Evolutionary conservation across 371 early-diverging fungal species (phyloP).

Genomic region (Capillidium heterosporum): DNA sequence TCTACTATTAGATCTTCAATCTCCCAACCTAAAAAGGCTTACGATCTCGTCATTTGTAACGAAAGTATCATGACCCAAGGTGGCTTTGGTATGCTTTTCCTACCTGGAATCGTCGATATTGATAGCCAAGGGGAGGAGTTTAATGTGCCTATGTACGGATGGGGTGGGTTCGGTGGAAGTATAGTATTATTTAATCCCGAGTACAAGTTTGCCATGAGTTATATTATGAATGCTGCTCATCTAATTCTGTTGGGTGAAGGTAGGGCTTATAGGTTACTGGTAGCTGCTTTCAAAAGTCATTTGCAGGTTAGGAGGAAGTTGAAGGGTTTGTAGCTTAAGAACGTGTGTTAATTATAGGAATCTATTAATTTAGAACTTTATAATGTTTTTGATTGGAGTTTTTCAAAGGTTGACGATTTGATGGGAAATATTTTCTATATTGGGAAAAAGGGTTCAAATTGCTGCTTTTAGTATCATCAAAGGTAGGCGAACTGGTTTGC

Average conservation of each 20-base stretch:
- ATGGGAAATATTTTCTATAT: no score
- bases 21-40: no score
- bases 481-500: no score
- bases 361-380: no score
- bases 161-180: not conserved
- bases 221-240: not conserved
- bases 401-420: no score
- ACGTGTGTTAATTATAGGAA: no score
- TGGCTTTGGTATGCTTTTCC: not conserved
- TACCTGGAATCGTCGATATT: no score
- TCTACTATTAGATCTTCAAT: no score
- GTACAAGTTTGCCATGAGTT: not conserved
- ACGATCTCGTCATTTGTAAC: not conserved
- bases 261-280: not conserved
- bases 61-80: not conserved
- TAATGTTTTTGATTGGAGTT: no score
- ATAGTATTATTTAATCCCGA: not conserved
- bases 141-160: not conserved
- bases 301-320: not conserved
- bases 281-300: not conserved
- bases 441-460: no score
- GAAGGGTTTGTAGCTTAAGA: no score
- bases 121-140: not conserved
- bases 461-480: no score
- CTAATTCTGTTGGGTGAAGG: not conserved